Conservation (phyloP, 768 basidiomycete species). For the Tulasnella sp. region DNA sequence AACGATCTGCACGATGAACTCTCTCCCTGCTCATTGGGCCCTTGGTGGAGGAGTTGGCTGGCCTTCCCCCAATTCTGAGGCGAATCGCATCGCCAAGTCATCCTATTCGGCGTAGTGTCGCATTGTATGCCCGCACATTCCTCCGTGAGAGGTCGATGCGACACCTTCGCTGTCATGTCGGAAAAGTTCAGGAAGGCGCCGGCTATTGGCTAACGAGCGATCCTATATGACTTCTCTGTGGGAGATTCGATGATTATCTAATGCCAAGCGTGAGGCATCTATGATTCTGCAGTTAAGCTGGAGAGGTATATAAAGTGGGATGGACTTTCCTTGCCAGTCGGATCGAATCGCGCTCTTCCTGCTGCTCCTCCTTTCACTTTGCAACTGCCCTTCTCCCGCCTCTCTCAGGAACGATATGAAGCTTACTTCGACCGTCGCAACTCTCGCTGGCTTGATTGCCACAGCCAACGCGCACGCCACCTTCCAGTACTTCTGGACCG, state of each 20-base stretch:
- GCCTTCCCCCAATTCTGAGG: neutral
- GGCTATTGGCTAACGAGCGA: neutral
- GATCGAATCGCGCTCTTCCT: neutral
- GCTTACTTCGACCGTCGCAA: neutral
- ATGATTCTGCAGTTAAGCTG: neutral
- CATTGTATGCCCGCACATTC: neutral
- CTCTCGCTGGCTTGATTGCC: slow-evolving; percentile 22
- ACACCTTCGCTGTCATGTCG: slow-evolving; percentile 5
- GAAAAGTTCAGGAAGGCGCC: neutral
- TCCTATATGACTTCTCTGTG: neutral
- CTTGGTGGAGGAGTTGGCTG: neutral
- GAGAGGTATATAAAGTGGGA: neutral
- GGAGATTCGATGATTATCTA: neutral
- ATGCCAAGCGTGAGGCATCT: neutral
- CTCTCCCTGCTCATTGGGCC: neutral
- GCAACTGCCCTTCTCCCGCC: neutral
- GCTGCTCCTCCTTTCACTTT: neutral
- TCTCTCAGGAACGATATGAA: neutral
- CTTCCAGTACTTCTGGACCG: slow-evolving; percentile 52
- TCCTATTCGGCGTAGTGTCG: slow-evolving; percentile 1
- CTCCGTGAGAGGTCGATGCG: neutral
- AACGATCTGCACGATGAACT: neutral
- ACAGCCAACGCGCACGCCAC: slow-evolving; percentile 48
- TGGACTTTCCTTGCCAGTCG: neutral
- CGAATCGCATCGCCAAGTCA: neutral